Percentiles rank a stretch among this genome's conserved stretches.
phyloP scores from a whole-genome alignment of 2,329 filamentous ascomycete genomes.

The Elsinoe ampelina region DNA sequence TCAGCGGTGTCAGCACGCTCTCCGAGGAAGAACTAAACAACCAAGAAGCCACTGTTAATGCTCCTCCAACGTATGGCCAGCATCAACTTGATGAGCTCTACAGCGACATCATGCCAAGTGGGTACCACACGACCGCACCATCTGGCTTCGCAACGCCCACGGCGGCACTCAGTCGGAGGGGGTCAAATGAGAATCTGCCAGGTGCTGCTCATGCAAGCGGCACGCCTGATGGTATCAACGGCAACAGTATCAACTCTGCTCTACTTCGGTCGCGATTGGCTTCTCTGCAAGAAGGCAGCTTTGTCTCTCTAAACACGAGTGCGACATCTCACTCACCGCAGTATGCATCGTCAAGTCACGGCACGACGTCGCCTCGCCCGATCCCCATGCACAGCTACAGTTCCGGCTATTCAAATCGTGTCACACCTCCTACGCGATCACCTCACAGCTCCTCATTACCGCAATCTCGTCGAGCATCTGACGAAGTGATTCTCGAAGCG shows the following conservation, averaged over 20 bases:
- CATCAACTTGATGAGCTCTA: slow-evolving; percentile 87
- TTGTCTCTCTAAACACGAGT: slow-evolving; percentile 19
- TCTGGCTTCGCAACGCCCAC: slow-evolving; percentile 65
- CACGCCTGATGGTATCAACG: slow-evolving; percentile 40
- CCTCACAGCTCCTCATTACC: slow-evolving; percentile 21
- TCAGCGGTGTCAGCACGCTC: slow-evolving; percentile 42
- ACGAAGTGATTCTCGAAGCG: slow-evolving; percentile 14
- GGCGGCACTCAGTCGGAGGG: slow-evolving; percentile 58
- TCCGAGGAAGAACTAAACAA: slow-evolving; percentile 37
- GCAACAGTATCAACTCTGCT: slow-evolving; percentile 42
- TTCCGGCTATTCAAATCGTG: slow-evolving; percentile 9
- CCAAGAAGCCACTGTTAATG: slow-evolving; percentile 52
- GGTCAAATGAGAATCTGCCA: slow-evolving; percentile 70
- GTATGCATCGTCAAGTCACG: slow-evolving; percentile 22
- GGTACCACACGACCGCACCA: slow-evolving; percentile 50
- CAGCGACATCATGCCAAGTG: slow-evolving; percentile 70
- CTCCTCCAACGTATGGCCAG: slow-evolving; percentile 86
- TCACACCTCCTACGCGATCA: slow-evolving; percentile 20
- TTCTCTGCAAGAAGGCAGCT: slow-evolving; percentile 39
- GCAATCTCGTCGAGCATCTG: slow-evolving; percentile 27
- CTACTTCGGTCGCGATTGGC: slow-evolving; percentile 61
- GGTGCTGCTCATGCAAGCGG: slow-evolving; percentile 42
- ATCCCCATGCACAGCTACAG: not conserved
- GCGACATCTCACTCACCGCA: slow-evolving; percentile 22
- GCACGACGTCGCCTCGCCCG: slow-evolving; percentile 21